Conservation (phyloP, 305 asterid genomes). For the Plantago rigida region DNA sequence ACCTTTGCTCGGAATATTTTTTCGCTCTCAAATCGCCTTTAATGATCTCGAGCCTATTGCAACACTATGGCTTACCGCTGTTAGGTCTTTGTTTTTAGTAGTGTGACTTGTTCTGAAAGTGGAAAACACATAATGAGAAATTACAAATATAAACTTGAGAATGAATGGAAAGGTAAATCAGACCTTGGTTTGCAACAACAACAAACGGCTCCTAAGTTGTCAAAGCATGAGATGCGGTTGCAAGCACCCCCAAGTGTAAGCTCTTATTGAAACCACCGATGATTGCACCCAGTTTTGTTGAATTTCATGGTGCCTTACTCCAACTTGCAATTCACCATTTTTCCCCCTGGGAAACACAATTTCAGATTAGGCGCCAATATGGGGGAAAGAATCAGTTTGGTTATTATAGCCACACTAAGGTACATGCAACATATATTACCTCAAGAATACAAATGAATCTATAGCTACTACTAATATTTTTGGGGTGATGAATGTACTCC, state of each 20-base stretch:
- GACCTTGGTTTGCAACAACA: conserved; percentile 89
- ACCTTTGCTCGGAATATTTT: conserved; percentile 91
- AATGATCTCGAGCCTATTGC: conserved; percentile 77
- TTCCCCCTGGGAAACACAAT: conserved; percentile 45
- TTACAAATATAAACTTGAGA: not conserved
- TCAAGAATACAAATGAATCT: conserved; percentile 77
- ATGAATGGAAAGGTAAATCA: conserved; percentile 4
- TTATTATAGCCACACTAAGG: no score
- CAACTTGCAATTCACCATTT: conserved; percentile 72
- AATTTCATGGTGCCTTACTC: conserved; percentile 63
- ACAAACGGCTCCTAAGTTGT: conserved; percentile 56
- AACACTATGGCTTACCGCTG: conserved; percentile 54
- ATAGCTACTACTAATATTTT: conserved; percentile 73
- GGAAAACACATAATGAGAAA: not conserved
- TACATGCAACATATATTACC: conserved; percentile 32
- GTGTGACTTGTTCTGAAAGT: conserved; percentile 65
- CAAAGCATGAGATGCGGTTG: conserved; percentile 88
- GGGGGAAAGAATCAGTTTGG: no score
- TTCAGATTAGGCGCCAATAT: no score
- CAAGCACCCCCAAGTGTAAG: conserved; percentile 92
- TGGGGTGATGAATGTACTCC: conserved; percentile 87
- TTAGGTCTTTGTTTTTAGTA: conserved; percentile 66
- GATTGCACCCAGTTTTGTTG: conserved; percentile 75
- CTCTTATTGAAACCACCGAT: conserved; percentile 85
- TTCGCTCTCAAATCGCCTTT: conserved; percentile 82